Percentiles rank a stretch among this genome's conserved stretches.
Conservation (phyloP, 176 grass and related monocot genomes). For the Oryza punctata region DNA sequence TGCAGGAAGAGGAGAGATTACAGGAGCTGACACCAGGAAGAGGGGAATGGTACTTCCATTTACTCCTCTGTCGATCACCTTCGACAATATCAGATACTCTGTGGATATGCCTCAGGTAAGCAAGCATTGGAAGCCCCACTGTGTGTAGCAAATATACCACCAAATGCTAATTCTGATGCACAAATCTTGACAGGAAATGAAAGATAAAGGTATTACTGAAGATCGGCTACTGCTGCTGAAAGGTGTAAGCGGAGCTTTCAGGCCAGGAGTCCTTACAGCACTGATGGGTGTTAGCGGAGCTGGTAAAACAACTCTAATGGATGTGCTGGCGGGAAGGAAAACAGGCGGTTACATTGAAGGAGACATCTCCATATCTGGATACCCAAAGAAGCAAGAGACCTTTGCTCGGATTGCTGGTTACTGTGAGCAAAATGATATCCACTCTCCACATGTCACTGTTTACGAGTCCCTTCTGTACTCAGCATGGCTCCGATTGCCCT, state of each 20-base stretch:
- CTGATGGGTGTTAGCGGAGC: conserved; percentile 96
- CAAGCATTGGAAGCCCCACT: conserved; percentile 1
- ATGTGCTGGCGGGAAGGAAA: conserved; percentile 88
- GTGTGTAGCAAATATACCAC: conserved; percentile 3
- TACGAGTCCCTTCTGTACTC: conserved; percentile 96
- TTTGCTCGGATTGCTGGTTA: conserved; percentile 93
- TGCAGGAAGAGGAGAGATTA: conserved; percentile 69
- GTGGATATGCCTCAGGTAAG: conserved; percentile 92
- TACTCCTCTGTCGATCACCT: conserved; percentile 75
- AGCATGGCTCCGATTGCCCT: conserved; percentile 81
- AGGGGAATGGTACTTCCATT: conserved; percentile 95
- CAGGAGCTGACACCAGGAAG: conserved; percentile 45
- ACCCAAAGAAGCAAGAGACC: conserved; percentile 95
- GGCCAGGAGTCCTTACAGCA: conserved; percentile 90
- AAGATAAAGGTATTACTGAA: conserved; percentile 65
- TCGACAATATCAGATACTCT: conserved; percentile 75
- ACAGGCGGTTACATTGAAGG: conserved; percentile 91
- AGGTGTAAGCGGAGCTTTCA: conserved; percentile 87
- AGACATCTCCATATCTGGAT: conserved; percentile 82
- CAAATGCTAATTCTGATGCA: conserved; percentile 18
- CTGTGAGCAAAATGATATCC: conserved; percentile 96
- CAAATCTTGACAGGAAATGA: conserved; percentile 79
- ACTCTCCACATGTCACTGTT: conserved; percentile 92
- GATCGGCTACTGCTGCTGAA: conserved; percentile 75
- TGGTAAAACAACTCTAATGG: conserved; percentile 94